These are phyloP conservation scores for Alectoria sarmentosa DNA, from an alignment of 495 filamentous ascomycete species.

Conservation along the genomic window DNA sequence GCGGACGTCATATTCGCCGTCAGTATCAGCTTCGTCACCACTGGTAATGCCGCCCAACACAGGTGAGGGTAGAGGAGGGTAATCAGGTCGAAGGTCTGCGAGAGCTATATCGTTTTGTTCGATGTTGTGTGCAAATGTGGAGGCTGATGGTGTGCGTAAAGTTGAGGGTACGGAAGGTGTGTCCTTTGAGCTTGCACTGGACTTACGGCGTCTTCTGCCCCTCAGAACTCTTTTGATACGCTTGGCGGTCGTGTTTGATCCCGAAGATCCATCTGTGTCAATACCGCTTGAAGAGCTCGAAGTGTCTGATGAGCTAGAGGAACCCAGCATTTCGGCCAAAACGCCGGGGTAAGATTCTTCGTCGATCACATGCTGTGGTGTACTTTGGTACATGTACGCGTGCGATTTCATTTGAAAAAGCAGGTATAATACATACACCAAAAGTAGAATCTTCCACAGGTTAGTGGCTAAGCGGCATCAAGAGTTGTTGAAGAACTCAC, in stretches of 20 bases:
- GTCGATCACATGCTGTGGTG: slow-evolving; percentile 82
- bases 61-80: slow-evolving; percentile 20
- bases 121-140: slow-evolving; percentile 33
- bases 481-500: slow-evolving; percentile 37
- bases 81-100: slow-evolving; percentile 18
- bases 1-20: slow-evolving; percentile 26
- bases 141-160: slow-evolving; percentile 36
- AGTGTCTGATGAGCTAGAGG: slow-evolving; percentile 55
- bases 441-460: slow-evolving; percentile 54
- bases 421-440: slow-evolving; percentile 81
- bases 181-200: slow-evolving; percentile 61
- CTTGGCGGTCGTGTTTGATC: slow-evolving; percentile 67
- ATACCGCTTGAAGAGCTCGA: slow-evolving; percentile 52
- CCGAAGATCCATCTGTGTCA: slow-evolving; percentile 57
- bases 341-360: slow-evolving; percentile 81
- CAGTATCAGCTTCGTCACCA: slow-evolving; percentile 44
- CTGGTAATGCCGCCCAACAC: slow-evolving; percentile 35
- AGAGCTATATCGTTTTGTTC: slow-evolving; percentile 34
- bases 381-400: slow-evolving; percentile 84
- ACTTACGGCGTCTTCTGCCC: slow-evolving; percentile 61
- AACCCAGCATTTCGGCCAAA: slow-evolving; percentile 70
- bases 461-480: neutral
- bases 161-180: slow-evolving; percentile 39
- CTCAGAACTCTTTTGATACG: slow-evolving; percentile 65
- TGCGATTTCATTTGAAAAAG: slow-evolving; percentile 90